Conservation (phyloP, 495 filamentous ascomycete genomes). For the Penicillium maclennaniae region DNA sequence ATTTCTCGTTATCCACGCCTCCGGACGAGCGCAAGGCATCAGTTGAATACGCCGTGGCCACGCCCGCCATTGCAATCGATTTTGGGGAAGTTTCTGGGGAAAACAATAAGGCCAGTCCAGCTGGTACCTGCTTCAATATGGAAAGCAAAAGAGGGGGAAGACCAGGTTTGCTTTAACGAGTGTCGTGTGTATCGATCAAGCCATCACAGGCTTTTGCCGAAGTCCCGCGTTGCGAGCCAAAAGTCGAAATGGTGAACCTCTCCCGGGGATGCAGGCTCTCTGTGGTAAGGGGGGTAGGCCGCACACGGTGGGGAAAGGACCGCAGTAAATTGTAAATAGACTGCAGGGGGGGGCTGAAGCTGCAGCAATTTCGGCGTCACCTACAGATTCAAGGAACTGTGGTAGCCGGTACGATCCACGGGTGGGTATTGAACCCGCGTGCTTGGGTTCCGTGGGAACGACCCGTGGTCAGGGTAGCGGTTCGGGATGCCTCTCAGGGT, state of each 20-base stretch:
- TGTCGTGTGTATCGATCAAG: slow-evolving; percentile 22
- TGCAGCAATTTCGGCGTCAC: not conserved
- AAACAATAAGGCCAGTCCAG: slow-evolving; percentile 39
- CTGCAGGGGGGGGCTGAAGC: slow-evolving; percentile 15
- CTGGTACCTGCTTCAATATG: slow-evolving; percentile 30
- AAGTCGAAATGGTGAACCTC: slow-evolving; percentile 4
- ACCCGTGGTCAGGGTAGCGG: not conserved
- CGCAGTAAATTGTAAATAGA: slow-evolving; percentile 41
- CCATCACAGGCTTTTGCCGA: slow-evolving; percentile 32
- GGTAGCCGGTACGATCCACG: slow-evolving; percentile 16
- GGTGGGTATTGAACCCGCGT: slow-evolving; percentile 13
- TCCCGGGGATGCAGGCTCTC: slow-evolving; percentile 5
- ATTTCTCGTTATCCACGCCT: slow-evolving; percentile 36
- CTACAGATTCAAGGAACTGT: slow-evolving; percentile 1
- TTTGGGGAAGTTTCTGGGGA: slow-evolving; percentile 3
- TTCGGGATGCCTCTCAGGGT: not conserved
- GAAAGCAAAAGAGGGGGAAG: slow-evolving; percentile 8
- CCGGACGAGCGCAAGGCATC: slow-evolving; percentile 40
- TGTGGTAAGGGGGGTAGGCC: slow-evolving; percentile 13
- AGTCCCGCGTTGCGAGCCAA: slow-evolving; percentile 6
- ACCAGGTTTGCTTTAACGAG: slow-evolving; percentile 12
- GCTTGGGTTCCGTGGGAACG: slow-evolving; percentile 17
- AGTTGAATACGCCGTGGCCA: slow-evolving; percentile 39
- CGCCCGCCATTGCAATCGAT: slow-evolving; percentile 44
- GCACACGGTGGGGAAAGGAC: slow-evolving; percentile 16